Conservation (phyloP, 352 stramenopile species). For the Pythium apleroticum region DNA sequence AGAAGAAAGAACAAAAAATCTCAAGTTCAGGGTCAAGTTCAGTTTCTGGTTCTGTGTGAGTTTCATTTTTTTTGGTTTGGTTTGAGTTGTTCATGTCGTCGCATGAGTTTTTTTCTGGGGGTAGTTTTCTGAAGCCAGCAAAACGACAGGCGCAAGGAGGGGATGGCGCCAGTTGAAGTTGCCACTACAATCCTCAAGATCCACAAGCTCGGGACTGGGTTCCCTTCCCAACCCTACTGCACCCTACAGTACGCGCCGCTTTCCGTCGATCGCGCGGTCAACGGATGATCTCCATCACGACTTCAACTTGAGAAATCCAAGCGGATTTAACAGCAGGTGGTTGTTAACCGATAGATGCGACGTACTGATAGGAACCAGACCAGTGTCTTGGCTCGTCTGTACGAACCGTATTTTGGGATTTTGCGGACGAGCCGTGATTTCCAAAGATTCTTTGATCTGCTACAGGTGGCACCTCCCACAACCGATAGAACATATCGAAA, state of each 20-base stretch:
- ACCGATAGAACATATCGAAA: background rate
- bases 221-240: background rate
- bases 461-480: background rate
- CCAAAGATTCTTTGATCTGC: background rate
- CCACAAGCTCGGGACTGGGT: background rate
- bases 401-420: background rate
- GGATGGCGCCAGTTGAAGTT: background rate
- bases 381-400: background rate
- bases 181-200: background rate
- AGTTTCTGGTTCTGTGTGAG: slow-evolving; percentile 2
- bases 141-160: background rate
- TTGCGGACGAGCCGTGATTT: background rate
- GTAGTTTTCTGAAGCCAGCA: background rate
- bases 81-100: background rate
- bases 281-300: background rate
- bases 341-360: background rate
- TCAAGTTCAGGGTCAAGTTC: background rate
- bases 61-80: background rate
- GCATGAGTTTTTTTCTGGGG: background rate
- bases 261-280: background rate
- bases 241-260: background rate
- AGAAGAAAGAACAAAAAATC: background rate
- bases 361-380: background rate
- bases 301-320: background rate
- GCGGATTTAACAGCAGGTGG: background rate